Conservation (phyloP, 1,284 basidiomycete species). For the Neonothopanus nambi region DNA sequence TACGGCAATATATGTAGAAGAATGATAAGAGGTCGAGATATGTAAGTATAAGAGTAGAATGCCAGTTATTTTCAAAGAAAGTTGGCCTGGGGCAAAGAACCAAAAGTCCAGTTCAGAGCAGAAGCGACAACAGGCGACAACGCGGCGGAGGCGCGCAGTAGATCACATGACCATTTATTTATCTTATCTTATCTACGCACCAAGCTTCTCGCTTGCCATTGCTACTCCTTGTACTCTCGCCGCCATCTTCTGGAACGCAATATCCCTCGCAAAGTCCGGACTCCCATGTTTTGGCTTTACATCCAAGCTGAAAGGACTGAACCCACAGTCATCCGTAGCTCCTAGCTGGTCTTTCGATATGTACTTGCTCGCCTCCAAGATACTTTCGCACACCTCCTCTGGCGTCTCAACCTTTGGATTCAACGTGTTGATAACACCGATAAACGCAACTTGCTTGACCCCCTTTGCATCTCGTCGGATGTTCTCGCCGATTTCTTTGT, state of each 20-base stretch:
- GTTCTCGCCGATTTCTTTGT: slow-evolving; percentile 9
- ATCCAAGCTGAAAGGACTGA: slow-evolving; percentile 10
- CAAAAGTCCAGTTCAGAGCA: too few species aligned
- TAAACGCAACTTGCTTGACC: slow-evolving; percentile 10
- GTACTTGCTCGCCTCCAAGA: slow-evolving; percentile 8
- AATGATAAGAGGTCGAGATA: too few species aligned
- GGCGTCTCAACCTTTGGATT: slow-evolving; percentile 6
- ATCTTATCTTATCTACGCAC: neutral
- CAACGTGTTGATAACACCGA: slow-evolving; percentile 6
- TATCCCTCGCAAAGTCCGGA: slow-evolving; percentile 10
- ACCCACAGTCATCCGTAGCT: slow-evolving; percentile 12
- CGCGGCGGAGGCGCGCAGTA: too few species aligned
- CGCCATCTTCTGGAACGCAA: slow-evolving; percentile 7
- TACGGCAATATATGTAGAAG: too few species aligned
- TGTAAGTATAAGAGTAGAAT: neutral
- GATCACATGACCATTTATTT: too few species aligned
- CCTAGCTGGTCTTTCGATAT: slow-evolving; percentile 7
- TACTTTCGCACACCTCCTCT: slow-evolving; percentile 1
- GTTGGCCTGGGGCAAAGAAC: too few species aligned
- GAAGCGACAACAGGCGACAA: too few species aligned
- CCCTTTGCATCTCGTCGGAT: slow-evolving; percentile 5
- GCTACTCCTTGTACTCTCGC: slow-evolving; percentile 7
- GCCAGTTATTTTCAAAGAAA: neutral
- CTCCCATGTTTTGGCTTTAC: slow-evolving; percentile 5
- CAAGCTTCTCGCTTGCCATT: slow-evolving; percentile 7